Percentiles rank a stretch among this genome's conserved stretches.
These are phyloP conservation scores for Pythium pyrilobum DNA, from an alignment of 352 stramenopile species.

Conservation along the genomic window DNA sequence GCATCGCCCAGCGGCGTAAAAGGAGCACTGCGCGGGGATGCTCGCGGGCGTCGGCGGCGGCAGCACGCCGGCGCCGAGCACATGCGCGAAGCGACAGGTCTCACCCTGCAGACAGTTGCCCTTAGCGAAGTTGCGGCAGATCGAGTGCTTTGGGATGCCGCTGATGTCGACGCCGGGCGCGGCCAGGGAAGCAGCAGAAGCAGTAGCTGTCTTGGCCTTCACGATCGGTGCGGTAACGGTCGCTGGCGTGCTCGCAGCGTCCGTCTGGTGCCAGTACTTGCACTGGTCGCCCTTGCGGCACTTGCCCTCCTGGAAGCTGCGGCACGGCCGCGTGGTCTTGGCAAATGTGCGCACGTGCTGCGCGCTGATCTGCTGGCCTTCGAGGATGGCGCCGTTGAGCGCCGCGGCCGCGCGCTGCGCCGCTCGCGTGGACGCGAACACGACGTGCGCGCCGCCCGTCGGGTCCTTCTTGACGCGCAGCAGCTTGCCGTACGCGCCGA, in stretches of 20 bases:
- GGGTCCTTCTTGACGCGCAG: conserved; percentile 41
- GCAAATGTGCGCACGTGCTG: conserved; percentile 33
- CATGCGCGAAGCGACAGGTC: conserved; percentile 30
- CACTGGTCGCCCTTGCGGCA: conserved; percentile 59
- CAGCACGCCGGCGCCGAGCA: conserved; percentile 24
- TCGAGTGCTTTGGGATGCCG: conserved; percentile 23
- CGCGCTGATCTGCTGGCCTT: conserved; percentile 48
- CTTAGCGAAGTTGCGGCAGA: conserved; percentile 55
- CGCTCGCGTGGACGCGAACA: conserved; percentile 10
- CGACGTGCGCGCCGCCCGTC: conserved; percentile 49
- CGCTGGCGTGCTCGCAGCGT: neutral
- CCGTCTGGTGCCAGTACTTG: conserved; percentile 42
- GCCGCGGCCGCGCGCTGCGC: conserved; percentile 35
- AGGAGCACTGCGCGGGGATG: conserved; percentile 32
- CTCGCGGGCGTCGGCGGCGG: conserved; percentile 11
- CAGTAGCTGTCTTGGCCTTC: neutral
- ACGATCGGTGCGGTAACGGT: neutral
- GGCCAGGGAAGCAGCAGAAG: neutral
- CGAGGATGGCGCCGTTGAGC: conserved; percentile 46
- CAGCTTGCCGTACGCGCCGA: conserved; percentile 50
- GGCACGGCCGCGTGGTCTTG: conserved; percentile 38
- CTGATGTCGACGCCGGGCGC: conserved; percentile 16
- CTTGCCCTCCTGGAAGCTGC: conserved; percentile 48
- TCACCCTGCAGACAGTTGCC: conserved; percentile 36
- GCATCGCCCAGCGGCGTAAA: conserved; percentile 43